These are phyloP conservation scores for Dianthus caryophyllus DNA, from an alignment of 148 eudicot species.

Conservation along the genomic window DNA sequence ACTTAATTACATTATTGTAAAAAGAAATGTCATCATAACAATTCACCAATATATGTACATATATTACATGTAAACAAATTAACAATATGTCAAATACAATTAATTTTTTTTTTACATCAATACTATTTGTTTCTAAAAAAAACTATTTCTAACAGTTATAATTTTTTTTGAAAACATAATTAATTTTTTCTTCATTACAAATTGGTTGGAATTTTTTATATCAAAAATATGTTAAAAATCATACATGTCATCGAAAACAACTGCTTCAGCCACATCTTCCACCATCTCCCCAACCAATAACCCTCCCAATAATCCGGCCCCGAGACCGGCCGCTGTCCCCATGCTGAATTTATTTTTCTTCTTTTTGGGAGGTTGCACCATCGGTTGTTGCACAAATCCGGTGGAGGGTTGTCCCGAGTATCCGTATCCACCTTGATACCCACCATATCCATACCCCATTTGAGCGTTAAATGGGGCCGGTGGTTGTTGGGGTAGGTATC, in stretches of 20 bases:
- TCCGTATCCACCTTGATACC: constrained; percentile 20
- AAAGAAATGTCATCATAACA: too few relatives aligned
- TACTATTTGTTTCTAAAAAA: too few relatives aligned
- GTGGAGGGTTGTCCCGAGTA: constrained; percentile 9
- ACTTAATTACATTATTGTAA: too few relatives aligned
- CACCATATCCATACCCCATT: constrained; percentile 17
- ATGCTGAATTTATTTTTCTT: constrained; percentile 24
- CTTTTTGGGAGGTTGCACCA: constrained; percentile 12
- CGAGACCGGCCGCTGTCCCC: constrained; percentile 32
- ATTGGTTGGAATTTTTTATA: too few relatives aligned
- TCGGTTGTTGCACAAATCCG: constrained; percentile 11
- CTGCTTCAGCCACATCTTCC: constrained; percentile 31
- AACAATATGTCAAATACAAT: too few relatives aligned
- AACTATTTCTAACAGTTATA: background rate
- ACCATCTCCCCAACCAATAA: constrained; percentile 37
- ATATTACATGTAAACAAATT: too few relatives aligned
- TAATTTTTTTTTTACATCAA: too few relatives aligned
- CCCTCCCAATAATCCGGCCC: constrained; percentile 41
- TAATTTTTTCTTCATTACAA: background rate
- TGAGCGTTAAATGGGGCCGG: constrained; percentile 18
- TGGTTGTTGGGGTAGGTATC: background rate
- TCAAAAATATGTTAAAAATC: constrained; percentile 7
- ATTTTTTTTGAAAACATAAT: background rate
- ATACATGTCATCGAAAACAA: constrained; percentile 25
- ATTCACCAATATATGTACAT: too few relatives aligned